Percentiles rank a stretch among this genome's conserved stretches.
These are phyloP conservation scores for Cryptococcus sp. DNA, from an alignment of 1,284 basidiomycete genomes.

Conservation along the genomic window DNA sequence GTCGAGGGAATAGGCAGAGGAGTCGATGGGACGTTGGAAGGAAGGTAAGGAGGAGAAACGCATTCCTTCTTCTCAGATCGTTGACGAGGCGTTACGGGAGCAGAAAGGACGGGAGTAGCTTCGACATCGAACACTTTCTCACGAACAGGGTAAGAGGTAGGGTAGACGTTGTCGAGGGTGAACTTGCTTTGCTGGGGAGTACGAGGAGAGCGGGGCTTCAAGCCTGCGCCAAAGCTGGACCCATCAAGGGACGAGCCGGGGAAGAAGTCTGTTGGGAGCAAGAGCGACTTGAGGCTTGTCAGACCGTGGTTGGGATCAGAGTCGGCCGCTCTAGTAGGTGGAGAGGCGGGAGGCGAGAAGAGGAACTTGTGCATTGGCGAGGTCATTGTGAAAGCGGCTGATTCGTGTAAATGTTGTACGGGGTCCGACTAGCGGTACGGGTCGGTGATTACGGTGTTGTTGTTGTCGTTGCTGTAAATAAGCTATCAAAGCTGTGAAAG, in stretches of 20 bases:
- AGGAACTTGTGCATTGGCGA: constrained; percentile 49
- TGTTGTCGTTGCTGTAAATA: neutral
- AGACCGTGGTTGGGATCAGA: constrained; percentile 16
- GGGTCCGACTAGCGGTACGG: no score
- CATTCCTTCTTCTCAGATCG: constrained; percentile 5
- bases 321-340: constrained; percentile 22
- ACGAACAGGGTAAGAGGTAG: constrained; percentile 14
- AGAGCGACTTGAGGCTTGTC: constrained; percentile 32
- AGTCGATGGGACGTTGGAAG: constrained; percentile 25
- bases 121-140: constrained; percentile 6
- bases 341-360: constrained; percentile 50
- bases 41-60: constrained; percentile 12
- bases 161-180: constrained; percentile 26
- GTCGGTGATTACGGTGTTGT: neutral
- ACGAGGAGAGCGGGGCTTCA: constrained; percentile 31
- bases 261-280: constrained; percentile 23
- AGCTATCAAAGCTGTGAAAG: constrained; percentile 1
- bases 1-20: constrained; percentile 19
- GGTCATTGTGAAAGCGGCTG: constrained; percentile 32
- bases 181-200: constrained; percentile 31
- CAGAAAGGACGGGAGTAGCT: constrained; percentile 8
- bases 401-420: neutral
- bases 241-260: constrained; percentile 21
- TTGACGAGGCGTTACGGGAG: constrained; percentile 15
- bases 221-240: neutral